Conservation (phyloP, 2,329 filamentous ascomycete species). For the Magnaporthales sp. region DNA sequence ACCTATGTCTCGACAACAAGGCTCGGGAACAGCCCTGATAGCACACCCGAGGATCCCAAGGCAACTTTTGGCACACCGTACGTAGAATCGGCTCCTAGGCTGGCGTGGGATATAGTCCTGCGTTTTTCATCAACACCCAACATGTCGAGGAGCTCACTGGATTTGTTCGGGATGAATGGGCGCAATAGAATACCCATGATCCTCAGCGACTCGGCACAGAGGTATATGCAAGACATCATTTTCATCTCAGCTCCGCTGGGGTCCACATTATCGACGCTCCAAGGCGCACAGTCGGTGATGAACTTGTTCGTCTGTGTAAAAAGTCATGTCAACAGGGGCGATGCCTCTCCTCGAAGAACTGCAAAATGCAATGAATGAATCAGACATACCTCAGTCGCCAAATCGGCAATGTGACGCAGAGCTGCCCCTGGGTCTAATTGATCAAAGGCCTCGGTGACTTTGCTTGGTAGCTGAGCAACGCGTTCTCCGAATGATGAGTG, state of each 20-base stretch:
- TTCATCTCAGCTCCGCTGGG: conserved; percentile 23
- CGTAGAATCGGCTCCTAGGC: conserved; percentile 51
- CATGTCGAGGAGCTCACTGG: conserved; percentile 62
- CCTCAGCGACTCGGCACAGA: conserved; percentile 66
- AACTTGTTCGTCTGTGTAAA: conserved; percentile 53
- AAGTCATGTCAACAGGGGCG: background rate
- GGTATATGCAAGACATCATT: conserved; percentile 56
- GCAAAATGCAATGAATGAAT: background rate
- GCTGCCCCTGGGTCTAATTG: conserved; percentile 56
- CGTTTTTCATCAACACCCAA: conserved; percentile 59
- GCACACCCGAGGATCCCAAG: conserved; percentile 22
- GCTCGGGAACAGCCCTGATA: conserved; percentile 44
- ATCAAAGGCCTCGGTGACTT: conserved; percentile 49
- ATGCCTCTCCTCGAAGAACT: background rate
- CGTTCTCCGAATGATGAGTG: background rate
- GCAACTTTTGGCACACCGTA: conserved; percentile 48
- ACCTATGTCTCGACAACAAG: conserved; percentile 29
- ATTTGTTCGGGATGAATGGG: conserved; percentile 81
- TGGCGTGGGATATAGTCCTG: conserved; percentile 55
- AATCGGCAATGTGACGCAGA: conserved; percentile 53
- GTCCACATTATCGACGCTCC: conserved; percentile 42
- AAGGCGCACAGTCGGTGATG: conserved; percentile 58
- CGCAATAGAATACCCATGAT: conserved; percentile 78
- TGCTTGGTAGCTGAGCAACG: background rate
- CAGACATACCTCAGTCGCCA: conserved; percentile 28